Conservation (phyloP, 768 basidiomycete species). For the Hortiboletus campestris region DNA sequence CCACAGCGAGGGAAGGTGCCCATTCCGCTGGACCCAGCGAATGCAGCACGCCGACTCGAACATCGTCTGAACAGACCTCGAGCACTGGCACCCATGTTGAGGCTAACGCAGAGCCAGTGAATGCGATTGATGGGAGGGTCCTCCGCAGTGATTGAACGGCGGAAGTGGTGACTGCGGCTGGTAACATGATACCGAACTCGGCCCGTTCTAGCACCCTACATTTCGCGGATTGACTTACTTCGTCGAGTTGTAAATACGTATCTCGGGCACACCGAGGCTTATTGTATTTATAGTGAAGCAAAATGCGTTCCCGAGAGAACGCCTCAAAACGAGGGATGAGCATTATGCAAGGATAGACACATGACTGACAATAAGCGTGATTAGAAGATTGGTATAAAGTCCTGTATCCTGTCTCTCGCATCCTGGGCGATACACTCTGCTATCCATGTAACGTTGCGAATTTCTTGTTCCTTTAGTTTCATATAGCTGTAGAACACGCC, state of each 20-base stretch:
- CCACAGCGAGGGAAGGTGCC: neutral
- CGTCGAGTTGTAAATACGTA: neutral
- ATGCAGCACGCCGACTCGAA: neutral
- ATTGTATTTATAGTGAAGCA: neutral
- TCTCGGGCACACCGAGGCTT: neutral
- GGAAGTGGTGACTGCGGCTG: neutral
- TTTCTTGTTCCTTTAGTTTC: conserved; percentile 90
- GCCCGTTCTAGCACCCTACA: neutral
- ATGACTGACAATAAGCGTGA: neutral
- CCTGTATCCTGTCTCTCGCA: conserved; percentile 91
- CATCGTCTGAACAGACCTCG: conserved; percentile 2
- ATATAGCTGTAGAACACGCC: conserved; percentile 92
- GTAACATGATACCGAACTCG: conserved; percentile 2
- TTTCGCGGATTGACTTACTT: neutral
- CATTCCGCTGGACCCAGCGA: neutral
- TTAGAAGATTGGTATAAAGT: conserved; percentile 91
- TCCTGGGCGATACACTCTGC: conserved; percentile 98
- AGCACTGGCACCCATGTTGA: conserved; percentile 6
- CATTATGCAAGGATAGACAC: conserved; percentile 10
- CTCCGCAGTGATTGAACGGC: neutral
- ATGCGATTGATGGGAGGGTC: conserved; percentile 10
- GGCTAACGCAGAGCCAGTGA: neutral
- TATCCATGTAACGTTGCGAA: conserved; percentile 88
- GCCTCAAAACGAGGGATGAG: neutral
- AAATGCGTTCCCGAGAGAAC: neutral